Evolutionary conservation across 2,329 filamentous ascomycete species (phyloP), one percentile per base, ranked within the genome.

Genomic region (Fusarium sublunatum): DNA sequence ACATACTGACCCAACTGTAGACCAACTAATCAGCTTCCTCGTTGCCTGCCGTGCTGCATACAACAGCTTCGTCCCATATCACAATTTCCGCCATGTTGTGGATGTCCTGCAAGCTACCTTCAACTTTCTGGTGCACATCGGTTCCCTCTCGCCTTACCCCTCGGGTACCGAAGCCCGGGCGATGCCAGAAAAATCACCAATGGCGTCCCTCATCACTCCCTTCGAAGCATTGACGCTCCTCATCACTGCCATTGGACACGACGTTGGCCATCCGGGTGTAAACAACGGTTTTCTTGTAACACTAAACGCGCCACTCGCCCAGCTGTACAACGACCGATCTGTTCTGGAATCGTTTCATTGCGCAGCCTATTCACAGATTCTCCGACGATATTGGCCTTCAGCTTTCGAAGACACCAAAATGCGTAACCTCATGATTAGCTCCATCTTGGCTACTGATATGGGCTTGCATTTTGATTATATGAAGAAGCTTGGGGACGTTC

Each of bases 381-480:
- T 99, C 38, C 90, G 94, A 45, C 87, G 93, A 44, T 89, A 98
- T 75, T 99, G 95, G 95, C 92, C 93, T 0, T 82, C 86, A 4
- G 90, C 90, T 3, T 96, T 96, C 68, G 84, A 89, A 63, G 89
- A 95, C 69, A 83, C 84, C 42, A 88, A 88, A 55, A 91, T 98
- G 84, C 88, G 94, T 52, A 91, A 89, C 67, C 81, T 97, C 7
- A 95, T 98, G 89, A 98, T 97, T 70, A 97, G 92, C 75, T 95
- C 92, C n/a, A 98, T 99, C 58, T 81, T 99, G 24, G 92, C 95
- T 3, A 99, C 95, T 0, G 95, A 99, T 72, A 99, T 99, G 95
- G 93, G 93, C 7, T 79, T 97, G 7, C 95, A 99, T 77, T 96
- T 96, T 70, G 93, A 96, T 70, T 99, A 97, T 76, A 98, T 98